Evolutionary conservation across 768 basidiomycete species (phyloP), one percentile per base, ranked within the genome.

Genomic region (Amanita brunnescens): DNA sequence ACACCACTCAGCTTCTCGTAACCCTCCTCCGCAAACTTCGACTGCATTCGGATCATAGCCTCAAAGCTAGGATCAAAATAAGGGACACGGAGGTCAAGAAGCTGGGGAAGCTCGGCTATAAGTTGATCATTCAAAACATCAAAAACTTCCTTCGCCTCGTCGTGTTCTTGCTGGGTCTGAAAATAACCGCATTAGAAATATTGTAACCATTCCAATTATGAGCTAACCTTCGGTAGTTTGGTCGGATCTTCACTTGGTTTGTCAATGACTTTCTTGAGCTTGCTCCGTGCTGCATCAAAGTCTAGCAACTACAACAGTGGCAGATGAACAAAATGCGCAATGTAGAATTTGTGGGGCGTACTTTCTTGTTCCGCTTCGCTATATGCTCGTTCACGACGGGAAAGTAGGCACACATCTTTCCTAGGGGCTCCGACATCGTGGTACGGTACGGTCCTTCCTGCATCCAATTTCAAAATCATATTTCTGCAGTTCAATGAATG

Each of bases 51-150:
- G 57, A 93, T 92, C 95, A 98, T 98, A 41, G 95, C 91, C 69
- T 98, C 96, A 64, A 98, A 98, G 58, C 89, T 93, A 4, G 96
- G 96, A 66, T 98, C 96, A 56, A 98, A 94, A 75, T 91, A 99
- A 0, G 96, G 96, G 21, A 99, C 88, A 34, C 96, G 89, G 16
- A 97, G 81, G 61, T 97, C 94, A 45, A 98, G 79, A 37, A 99
- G 71, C 58, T 94, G 84, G 0, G 96, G 96, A 13, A 99, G 75
- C 60, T 98, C 96, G 23, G 75, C 68, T 58, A 95, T 86, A 60
- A 98, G 81, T 59, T 97, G 92, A 35, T 88, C 83, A 64, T 99
- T 98, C 58, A 99, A 76, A 62, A 91, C 69, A 54, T 95, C 88
- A 64, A 94, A 99, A 47, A 96, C 81, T 65, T 95, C 94, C 62